Evolutionary conservation across 2,329 filamentous ascomycete genomes (phyloP), one percentile per base, ranked within the genome.

Genomic region (Arthrobotrys conoides): DNA sequence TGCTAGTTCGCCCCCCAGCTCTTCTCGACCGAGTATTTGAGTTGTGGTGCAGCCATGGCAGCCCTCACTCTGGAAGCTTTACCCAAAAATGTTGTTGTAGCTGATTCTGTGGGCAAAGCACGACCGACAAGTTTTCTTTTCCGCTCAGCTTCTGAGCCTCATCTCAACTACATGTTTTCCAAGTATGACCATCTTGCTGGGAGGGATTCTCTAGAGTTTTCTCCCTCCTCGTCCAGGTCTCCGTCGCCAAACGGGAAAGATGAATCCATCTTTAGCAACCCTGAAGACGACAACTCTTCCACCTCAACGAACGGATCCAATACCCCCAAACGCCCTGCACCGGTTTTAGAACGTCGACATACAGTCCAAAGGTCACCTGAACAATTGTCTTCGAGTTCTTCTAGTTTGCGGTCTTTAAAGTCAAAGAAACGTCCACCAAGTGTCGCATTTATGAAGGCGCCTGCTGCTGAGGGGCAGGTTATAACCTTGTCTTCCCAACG

Each of bases 151-250:
- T 77, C 73, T 46, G 73, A 77, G 61, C 73, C 73, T 55, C 73
- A 77, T 44, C 73, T 77, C 53, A 77, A 63, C 73, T 77, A 71
- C 73, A 77, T 77, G 73, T 77, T 77, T 67, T 71, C 73, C 51
- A 77, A 77, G 33, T 71, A 61, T 64, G 73, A 77, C 38, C 73
- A 71, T 12, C 65, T 76, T 27, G 18, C 55, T 24, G 48, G 72
- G 33, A 53, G 65, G n/a, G 73, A 67, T 20, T 61, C 67, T 38
- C 49, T 71, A n/a, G 73, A 71, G 33, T 77, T 77, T 41, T 77
- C 73, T 27, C 73, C 73, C 18, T 77, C 73, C 27, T 77, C 73
- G 8, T 77, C 73, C 24, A 65, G 73, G 38, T 77, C 73, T 18
- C 73, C 73, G 10, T 77, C 73, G 44, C 73, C 73, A 57, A 77